A percentile compares a stretch with the other conserved stretches of the same genome.
Conservation (phyloP, 73 alveolate genomes). For the Paraurostyla sp. region DNA sequence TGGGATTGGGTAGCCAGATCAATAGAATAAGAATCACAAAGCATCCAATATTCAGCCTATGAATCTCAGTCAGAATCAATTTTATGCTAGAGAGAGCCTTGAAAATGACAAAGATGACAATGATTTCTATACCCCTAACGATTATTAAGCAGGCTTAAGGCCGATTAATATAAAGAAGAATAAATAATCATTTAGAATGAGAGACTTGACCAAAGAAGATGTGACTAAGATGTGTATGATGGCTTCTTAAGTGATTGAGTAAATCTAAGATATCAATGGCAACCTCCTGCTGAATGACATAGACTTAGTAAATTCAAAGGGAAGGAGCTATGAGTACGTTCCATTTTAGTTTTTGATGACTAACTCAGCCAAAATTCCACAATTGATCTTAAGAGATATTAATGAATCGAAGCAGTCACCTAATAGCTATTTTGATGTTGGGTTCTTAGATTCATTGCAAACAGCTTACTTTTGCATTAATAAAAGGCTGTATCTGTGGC, state of each 20-base stretch:
- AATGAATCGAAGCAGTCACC: background rate
- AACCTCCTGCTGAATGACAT: slow-evolving; percentile 2
- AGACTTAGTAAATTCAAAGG: background rate
- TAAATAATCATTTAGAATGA: background rate
- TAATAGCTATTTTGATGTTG: background rate
- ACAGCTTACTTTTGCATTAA: background rate
- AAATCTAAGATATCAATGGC: background rate
- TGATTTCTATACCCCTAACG: background rate
- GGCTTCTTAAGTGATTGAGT: background rate
- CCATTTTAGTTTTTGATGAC: slow-evolving; percentile 11
- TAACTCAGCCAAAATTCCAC: background rate
- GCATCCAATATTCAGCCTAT: background rate
- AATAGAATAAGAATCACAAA: background rate
- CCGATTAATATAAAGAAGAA: background rate
- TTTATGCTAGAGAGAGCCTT: background rate
- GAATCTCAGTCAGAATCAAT: background rate
- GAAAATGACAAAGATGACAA: background rate
- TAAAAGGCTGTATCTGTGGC: slow-evolving; percentile 7
- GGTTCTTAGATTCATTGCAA: background rate
- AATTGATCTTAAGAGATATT: background rate
- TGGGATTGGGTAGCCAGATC: background rate
- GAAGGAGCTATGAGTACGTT: background rate
- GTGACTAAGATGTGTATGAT: background rate
- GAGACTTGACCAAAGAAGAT: background rate
- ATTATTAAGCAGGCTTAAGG: background rate